A percentile compares a stretch with the other conserved stretches of the same genome.
phyloP scores from a whole-genome alignment of 2,329 filamentous ascomycete genomes.

The Exophiala xenobiotica region DNA sequence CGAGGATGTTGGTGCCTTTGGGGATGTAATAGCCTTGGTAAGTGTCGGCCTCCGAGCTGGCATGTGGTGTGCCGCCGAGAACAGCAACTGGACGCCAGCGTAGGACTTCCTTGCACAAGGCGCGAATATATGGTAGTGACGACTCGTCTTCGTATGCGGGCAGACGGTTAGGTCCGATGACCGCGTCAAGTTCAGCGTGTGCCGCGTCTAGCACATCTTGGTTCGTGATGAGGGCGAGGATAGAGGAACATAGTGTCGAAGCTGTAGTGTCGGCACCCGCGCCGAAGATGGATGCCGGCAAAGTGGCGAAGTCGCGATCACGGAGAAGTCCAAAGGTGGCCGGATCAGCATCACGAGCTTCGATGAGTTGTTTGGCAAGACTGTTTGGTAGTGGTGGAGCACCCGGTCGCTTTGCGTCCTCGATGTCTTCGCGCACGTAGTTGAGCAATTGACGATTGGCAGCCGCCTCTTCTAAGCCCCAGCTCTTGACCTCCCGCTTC shows the following conservation, averaged over 20 bases:
- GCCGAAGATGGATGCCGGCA: constrained; percentile 40
- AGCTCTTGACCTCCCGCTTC: constrained; percentile 33
- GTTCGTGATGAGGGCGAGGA: constrained; percentile 35
- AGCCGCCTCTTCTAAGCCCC: constrained; percentile 33
- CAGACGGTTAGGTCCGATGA: constrained; percentile 35
- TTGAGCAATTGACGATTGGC: constrained; percentile 36
- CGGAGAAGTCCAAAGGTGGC: constrained; percentile 40
- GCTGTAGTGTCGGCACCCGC: constrained; percentile 37
- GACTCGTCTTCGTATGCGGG: constrained; percentile 40
- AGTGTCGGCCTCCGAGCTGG: constrained; percentile 21
- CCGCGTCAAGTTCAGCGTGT: constrained; percentile 39
- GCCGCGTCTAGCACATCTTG: constrained; percentile 29
- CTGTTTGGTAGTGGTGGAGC: constrained; percentile 39
- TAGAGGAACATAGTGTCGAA: constrained; percentile 34
- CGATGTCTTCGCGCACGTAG: constrained; percentile 40
- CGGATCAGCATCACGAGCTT: constrained; percentile 35
- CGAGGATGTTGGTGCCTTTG: constrained; percentile 46
- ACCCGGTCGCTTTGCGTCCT: constrained; percentile 30
- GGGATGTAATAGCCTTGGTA: constrained; percentile 49
- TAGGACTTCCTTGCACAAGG: constrained; percentile 45
- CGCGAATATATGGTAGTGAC: constrained; percentile 39
- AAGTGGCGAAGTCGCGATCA: constrained; percentile 34
- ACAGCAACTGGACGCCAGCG: constrained; percentile 43
- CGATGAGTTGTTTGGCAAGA: constrained; percentile 46
- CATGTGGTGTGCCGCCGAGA: constrained; percentile 32